Base-by-base conservation (phyloP, 2,329 filamentous ascomycete species). In the Xenosphaeropsis pyriputrescens region DNA sequence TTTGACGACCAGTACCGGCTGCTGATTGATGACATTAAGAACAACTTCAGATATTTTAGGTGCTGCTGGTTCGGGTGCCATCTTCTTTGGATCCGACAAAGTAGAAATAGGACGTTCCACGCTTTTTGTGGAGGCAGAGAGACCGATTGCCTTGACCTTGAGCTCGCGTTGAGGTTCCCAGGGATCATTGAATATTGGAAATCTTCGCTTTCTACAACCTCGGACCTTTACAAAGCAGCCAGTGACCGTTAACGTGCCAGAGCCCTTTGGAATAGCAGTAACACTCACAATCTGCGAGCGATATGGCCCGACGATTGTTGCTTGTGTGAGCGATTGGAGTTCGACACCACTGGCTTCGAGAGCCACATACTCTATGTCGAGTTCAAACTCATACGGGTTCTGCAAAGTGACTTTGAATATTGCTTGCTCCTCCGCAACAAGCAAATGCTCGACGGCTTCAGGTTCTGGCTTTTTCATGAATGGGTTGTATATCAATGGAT, bases 401-500 rank as follows among this genome's bases (percentile, higher is more conserved):
- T 96, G 91, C 14, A 98, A 64, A 2, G 82, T 86, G 19, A 96
- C 70, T 47, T 73, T 72, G 57, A 95, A 94, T 4, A 71, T 75
- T 2, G 83, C 78, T 41, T 72, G 61, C 56, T 96, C 88, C 13
- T 77, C 79, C 4, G 84, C 77, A 15, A 96, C 83, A 19, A 95
- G 64, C 1, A 85, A 70, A 40, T 69, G 70, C 41, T 86, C 76
- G 2, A 67, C 64, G 14, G 63, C 63, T 17, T 69, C 68, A 37
- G 79, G 68, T 32, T 74, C 69, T 0, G 68, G 59, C 38, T 69
- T 68, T 57, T 86, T 85, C 15, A 86, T 61, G 51, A 95, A 96
- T 1, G 91, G 85, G 51, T 95, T 95, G 54, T 96, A 93, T 40
- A 98, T 83, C 49, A 98, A 94, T 0, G 91, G 91, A 43, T 91